Evolutionary conservation across 345 rosid genomes (phyloP).

Genomic region (Brassica incana): DNA sequence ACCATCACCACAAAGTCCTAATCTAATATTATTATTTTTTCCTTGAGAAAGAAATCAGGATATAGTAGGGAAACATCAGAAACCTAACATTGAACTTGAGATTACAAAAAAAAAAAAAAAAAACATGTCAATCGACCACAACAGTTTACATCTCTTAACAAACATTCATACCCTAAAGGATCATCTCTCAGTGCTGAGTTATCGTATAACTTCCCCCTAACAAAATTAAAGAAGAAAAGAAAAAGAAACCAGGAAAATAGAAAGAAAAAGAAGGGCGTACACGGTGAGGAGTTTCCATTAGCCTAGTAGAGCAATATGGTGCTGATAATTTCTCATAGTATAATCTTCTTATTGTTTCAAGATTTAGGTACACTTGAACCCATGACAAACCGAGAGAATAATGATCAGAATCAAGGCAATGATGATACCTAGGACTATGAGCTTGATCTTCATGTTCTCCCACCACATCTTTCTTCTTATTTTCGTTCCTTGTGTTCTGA

Average conservation of each 20-base stretch:
- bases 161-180: constrained; percentile 15
- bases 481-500: background rate
- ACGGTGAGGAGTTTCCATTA: background rate
- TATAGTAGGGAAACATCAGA: background rate
- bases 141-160: background rate
- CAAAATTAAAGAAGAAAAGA: background rate
- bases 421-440: background rate
- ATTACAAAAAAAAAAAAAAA: background rate
- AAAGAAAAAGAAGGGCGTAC: background rate
- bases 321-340: background rate
- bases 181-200: background rate
- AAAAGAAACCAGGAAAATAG: background rate
- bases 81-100: background rate
- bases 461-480: background rate
- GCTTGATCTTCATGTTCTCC: background rate
- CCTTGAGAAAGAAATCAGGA: background rate
- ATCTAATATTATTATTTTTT: background rate
- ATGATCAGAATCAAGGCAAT: background rate
- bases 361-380: background rate
- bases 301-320: background rate
- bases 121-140: background rate
- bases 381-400: background rate
- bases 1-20: background rate
- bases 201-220: background rate
- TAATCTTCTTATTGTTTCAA: background rate